Percentiles rank a stretch among this genome's conserved stretches.
Evolutionary conservation across 805 yeast genomes (phyloP).

Genomic region (Huiozyma sinensis): DNA sequence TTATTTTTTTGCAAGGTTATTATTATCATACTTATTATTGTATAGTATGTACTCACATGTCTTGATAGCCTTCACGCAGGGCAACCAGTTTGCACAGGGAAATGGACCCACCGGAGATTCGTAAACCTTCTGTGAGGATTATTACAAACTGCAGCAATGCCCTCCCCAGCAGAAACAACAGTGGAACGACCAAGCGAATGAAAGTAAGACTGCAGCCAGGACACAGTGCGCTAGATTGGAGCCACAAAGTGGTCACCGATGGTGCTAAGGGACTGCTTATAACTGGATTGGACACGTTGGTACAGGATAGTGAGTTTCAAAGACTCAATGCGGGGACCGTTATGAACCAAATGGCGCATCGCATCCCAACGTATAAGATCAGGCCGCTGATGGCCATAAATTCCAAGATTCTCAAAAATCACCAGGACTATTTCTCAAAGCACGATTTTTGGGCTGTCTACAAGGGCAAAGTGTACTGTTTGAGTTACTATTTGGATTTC

Average conservation of each 20-base stretch:
- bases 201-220: conserved; percentile 30
- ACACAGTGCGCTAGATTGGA: conserved; percentile 27
- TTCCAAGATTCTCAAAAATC: conserved; percentile 47
- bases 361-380: conserved; percentile 8
- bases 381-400: conserved; percentile 43
- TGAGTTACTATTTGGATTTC: conserved; percentile 72
- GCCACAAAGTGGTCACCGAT: conserved; percentile 8
- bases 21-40: too few relatives aligned
- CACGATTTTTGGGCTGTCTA: conserved; percentile 82
- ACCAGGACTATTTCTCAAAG: conserved; percentile 30
- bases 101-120: too few relatives aligned
- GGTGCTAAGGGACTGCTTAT: conserved; percentile 10
- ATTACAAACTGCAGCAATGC: too few relatives aligned
- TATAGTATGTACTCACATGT: too few relatives aligned
- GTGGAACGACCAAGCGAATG: not conserved
- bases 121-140: too few relatives aligned
- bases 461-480: conserved; percentile 70
- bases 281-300: conserved; percentile 11
- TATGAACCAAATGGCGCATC: conserved; percentile 9
- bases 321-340: conserved; percentile 10
- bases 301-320: conserved; percentile 8
- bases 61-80: too few relatives aligned
- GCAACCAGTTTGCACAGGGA: too few relatives aligned
- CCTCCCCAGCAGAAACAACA: too few relatives aligned
- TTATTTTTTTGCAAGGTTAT: too few relatives aligned